Evolutionary conservation across 352 stramenopile species (phyloP), one percentile per base, ranked within the genome.

Genomic region (Globisporangium canariense): DNA sequence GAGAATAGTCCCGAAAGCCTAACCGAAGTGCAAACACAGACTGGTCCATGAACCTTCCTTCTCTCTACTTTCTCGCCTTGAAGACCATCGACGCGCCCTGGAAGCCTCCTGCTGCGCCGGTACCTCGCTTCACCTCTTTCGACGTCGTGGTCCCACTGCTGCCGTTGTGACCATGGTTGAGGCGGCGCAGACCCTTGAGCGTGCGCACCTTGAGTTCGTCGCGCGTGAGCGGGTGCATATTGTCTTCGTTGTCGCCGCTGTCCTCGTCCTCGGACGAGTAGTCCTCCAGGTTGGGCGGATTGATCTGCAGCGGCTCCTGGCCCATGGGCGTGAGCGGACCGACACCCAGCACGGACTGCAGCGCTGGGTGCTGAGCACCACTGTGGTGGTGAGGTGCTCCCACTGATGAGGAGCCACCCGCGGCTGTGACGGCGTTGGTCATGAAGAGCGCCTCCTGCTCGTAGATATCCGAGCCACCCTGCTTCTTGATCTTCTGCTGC

Each of bases 261-360:
- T 96, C 90, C 32, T 93, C 85, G 60, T 93, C 91, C 41, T 97
- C 90, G n/a, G 93, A 96, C n/a, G 83, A 96, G 70, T 97, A 98
- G 76, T 98, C 93, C 58, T 97, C 86, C 6, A 98, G 69, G 65
- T 97, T 97, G 9, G 93, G 93, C 40, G 94, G 92, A 62, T 98
- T 98, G 67, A 98, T 94, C 65, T 97, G 93, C 56, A 97, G 68
- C 28, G 86, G 80, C 40, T 97, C 89, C 61, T 95, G 76, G 2
- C 90, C 89, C 91, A 97, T 97, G 8, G 92, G 89, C 47, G 89
- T 90, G 41, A 92, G 78, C 1, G 92, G 90, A 0, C 89, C 90
- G 0, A 93, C 67, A 13, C 90, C 90, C 4, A 97, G 72, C 32
- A 97, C 85, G 9, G 83, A 87, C 51, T 91, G 78, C 9, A 93